Percentiles rank a stretch among this genome's conserved stretches.
Evolutionary conservation across 2,329 filamentous ascomycete species (phyloP).

Genomic region (Zasmidium citrigriseum): DNA sequence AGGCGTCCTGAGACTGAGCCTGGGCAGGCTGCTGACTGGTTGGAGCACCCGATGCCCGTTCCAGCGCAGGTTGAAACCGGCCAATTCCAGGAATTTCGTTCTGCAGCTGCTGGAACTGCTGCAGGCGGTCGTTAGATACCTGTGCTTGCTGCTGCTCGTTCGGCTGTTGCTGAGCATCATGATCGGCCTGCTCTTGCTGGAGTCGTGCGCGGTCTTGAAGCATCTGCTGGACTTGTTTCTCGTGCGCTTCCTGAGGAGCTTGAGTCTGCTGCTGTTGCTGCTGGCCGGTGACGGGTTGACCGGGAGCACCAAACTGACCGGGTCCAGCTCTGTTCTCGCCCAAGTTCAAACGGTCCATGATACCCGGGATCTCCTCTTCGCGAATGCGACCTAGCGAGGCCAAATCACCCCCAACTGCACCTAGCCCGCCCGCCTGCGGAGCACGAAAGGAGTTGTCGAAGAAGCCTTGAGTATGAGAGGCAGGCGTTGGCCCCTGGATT

Average conservation of each 20-base stretch:
- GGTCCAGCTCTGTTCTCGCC: conserved; percentile 51
- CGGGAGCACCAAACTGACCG: conserved; percentile 49
- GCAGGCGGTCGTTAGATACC: conserved; percentile 63
- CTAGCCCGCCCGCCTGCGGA: conserved; percentile 41
- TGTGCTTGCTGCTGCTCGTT: conserved; percentile 49
- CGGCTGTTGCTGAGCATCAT: conserved; percentile 47
- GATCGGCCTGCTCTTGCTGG: conserved; percentile 62
- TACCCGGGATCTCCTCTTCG: conserved; percentile 69
- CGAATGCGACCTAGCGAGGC: conserved; percentile 51
- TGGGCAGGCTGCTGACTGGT: conserved; percentile 4
- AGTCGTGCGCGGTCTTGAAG: conserved; percentile 62
- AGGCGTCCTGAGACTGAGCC: conserved; percentile 18
- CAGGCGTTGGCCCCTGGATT: conserved; percentile 47
- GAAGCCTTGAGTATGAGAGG: conserved; percentile 58
- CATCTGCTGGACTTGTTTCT: conserved; percentile 61
- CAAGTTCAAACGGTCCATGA: conserved; percentile 67
- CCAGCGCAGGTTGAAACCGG: conserved; percentile 21
- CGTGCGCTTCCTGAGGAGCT: conserved; percentile 42
- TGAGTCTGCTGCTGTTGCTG: conserved; percentile 43
- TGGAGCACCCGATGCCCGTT: conserved; percentile 34
- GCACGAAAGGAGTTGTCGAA: conserved; percentile 63
- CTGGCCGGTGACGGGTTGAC: conserved; percentile 47
- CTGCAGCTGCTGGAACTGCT: conserved; percentile 80
- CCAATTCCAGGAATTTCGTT: conserved; percentile 35
- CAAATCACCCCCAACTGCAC: conserved; percentile 47